These are phyloP conservation scores for Evernia prunastri DNA, from an alignment of 495 filamentous ascomycete genomes.

Conservation along the genomic window DNA sequence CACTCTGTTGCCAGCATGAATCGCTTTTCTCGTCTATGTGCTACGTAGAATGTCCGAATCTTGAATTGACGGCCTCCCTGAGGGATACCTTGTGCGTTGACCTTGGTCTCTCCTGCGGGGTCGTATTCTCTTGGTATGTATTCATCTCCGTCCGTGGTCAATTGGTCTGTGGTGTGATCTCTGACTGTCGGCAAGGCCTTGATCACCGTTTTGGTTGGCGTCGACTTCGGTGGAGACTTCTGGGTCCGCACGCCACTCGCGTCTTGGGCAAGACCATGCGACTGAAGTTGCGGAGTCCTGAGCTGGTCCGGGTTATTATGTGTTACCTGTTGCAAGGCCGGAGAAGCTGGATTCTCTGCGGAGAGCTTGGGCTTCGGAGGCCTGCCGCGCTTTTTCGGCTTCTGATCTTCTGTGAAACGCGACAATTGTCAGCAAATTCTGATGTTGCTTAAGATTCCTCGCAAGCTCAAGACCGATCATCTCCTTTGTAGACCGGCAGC, in stretches of 20 bases:
- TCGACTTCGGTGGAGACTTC: slow-evolving; percentile 76
- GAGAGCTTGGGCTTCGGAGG: slow-evolving; percentile 65
- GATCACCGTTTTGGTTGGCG: slow-evolving; percentile 76
- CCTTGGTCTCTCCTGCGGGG: slow-evolving; percentile 88
- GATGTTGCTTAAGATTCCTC: neutral
- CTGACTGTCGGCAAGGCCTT: slow-evolving; percentile 94
- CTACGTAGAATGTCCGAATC: slow-evolving; percentile 89
- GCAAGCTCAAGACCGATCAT: neutral
- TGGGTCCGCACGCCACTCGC: slow-evolving; percentile 53
- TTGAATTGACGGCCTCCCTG: slow-evolving; percentile 80
- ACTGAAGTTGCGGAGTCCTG: slow-evolving; percentile 76
- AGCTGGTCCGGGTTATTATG: slow-evolving; percentile 45
- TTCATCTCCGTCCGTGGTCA: slow-evolving; percentile 87
- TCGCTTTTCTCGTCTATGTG: slow-evolving; percentile 80
- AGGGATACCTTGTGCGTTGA: slow-evolving; percentile 71
- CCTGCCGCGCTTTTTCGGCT: slow-evolving; percentile 79
- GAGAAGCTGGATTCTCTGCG: slow-evolving; percentile 41
- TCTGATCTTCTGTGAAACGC: slow-evolving; percentile 54
- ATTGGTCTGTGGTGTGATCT: slow-evolving; percentile 96
- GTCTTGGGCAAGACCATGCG: slow-evolving; percentile 58
- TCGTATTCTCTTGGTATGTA: slow-evolving; percentile 93
- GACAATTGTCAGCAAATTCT: slow-evolving; percentile 15
- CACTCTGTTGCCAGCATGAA: slow-evolving; percentile 99
- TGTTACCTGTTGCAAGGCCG: slow-evolving; percentile 43
- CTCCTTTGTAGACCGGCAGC: slow-evolving; percentile 14